A percentile compares a stretch with the other conserved stretches of the same genome.
These are phyloP conservation scores for Xylaria bambusicola DNA, from an alignment of 495 filamentous ascomycete species.

Conservation along the genomic window DNA sequence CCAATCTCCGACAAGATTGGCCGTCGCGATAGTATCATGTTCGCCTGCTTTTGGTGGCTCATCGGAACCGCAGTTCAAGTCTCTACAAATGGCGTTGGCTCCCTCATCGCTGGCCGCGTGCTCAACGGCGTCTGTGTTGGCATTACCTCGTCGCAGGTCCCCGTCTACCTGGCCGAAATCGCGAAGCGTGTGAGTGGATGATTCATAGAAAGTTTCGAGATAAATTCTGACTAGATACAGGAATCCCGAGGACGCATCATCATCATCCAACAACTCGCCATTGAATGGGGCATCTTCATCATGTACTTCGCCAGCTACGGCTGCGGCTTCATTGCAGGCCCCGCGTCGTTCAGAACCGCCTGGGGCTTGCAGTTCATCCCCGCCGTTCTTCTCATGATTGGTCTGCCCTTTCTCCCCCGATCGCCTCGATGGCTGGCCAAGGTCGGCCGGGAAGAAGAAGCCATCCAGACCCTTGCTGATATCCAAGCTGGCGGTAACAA, in stretches of 20 bases:
- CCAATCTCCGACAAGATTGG: conserved; percentile 67
- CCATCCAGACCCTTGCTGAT: conserved; percentile 64
- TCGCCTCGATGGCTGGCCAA: conserved; percentile 75
- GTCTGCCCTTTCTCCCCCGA: conserved; percentile 69
- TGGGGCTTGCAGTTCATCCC: conserved; percentile 77
- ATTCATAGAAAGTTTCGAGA: background rate
- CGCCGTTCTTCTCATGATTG: conserved; percentile 61
- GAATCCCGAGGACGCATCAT: conserved; percentile 60
- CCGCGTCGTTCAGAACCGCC: conserved; percentile 68
- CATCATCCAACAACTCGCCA: conserved; percentile 74
- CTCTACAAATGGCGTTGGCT: conserved; percentile 58
- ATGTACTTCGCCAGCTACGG: conserved; percentile 49
- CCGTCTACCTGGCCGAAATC: conserved; percentile 80
- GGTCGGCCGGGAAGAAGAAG: conserved; percentile 67
- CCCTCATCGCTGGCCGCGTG: conserved; percentile 69
- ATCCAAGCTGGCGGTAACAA: conserved; percentile 67
- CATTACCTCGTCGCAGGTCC: conserved; percentile 75
- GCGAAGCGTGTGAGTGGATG: conserved; percentile 62
- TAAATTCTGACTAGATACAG: conserved; percentile 15
- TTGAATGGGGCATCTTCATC: conserved; percentile 67
- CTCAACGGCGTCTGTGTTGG: conserved; percentile 74
- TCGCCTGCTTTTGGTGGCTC: conserved; percentile 71
- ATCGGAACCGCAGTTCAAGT: conserved; percentile 69
- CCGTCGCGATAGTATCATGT: conserved; percentile 63
- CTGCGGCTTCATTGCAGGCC: conserved; percentile 61